Percentiles rank a stretch among this genome's conserved stretches.
These are phyloP conservation scores for Hevea brasiliensis DNA, from an alignment of 345 rosid species.

Conservation along the genomic window DNA sequence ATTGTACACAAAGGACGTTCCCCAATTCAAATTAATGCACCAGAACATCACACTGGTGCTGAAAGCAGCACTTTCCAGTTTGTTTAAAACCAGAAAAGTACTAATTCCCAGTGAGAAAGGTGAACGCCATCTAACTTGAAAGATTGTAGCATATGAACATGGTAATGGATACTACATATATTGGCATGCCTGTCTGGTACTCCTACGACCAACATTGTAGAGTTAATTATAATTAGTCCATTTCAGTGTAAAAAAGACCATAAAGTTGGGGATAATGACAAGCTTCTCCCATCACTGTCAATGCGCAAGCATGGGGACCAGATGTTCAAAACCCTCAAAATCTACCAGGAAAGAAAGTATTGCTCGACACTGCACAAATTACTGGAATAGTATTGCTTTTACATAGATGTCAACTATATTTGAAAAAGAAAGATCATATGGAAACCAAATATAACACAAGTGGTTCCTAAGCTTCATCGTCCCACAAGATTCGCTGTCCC, in stretches of 20 bases:
- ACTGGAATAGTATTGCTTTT: not conserved
- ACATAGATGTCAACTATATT: not conserved
- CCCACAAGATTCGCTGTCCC: slow-evolving; percentile 29
- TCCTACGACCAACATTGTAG: not conserved
- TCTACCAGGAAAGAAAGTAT: slow-evolving; percentile 4
- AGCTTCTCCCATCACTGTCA: slow-evolving; percentile 13
- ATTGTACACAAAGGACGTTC: not conserved
- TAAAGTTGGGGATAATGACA: slow-evolving; percentile 29
- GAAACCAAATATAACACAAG: slow-evolving; percentile 3
- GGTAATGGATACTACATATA: slow-evolving; percentile 4
- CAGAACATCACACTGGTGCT: not conserved
- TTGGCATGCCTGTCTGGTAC: slow-evolving; percentile 23
- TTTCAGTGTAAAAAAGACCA: slow-evolving; percentile 5
- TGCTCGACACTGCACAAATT: slow-evolving; percentile 2
- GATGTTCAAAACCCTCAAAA: slow-evolving; percentile 12
- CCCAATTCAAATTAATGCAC: not conserved
- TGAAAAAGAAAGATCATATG: not conserved
- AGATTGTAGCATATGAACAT: slow-evolving; percentile 1
- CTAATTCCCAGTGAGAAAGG: not conserved
- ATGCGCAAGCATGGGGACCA: slow-evolving; percentile 24
- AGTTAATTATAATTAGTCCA: slow-evolving; percentile 10
- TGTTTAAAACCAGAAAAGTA: not conserved
- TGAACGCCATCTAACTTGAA: not conserved
- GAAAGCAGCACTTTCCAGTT: slow-evolving; percentile 1
- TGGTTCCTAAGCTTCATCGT: not conserved